Base-by-base conservation (phyloP, 257 asterid species). In the Plantago major region DNA sequence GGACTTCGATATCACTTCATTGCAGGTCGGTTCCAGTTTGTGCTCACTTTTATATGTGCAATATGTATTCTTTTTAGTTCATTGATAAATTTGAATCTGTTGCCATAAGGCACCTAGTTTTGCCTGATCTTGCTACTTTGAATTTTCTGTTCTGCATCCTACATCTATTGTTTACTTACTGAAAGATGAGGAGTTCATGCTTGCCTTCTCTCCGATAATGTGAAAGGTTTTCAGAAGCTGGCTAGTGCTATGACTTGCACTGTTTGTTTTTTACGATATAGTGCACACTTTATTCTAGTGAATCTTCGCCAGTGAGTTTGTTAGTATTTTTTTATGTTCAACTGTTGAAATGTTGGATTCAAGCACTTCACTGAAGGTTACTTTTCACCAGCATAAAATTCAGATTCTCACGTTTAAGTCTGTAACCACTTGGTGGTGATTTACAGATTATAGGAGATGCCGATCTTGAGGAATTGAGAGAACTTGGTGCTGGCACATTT, bases 401-500 rank as follows among this genome's bases (percentile, higher is more conserved):
- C 28, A 55, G 58, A 45, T 43, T 61, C 52, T 50, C 62, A 71
- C 53, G 26, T 58, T 15, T 58, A 60, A 50, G 22, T 65, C 40
- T 40, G 55, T 53, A 28, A 71, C 69, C 30, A 3, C 54, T 44
- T 46, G 61, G 11, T 37, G 42, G 73, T 52, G 61, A 46, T 55
- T 56, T 58, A 46, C 71, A 78, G 86, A 65, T 77, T 33, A 80
- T 80, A 60, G 67, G 68, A 63, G 74, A 82, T 70, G 85, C 76
- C 38, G 88, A 82, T 71, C 80, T 82, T 28, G 88, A 82, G 74
- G 88, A 82, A 68, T 50, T 78, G 65, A 76, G 62, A 69, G 88
- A 82, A 62, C 85, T 82, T 22, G 88, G 88, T 64, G 67, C 88
- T 66, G 88, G 88, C 58, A 71, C 88, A 71, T 82, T 82, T 67